phyloP scores from a whole-genome alignment of 495 filamentous ascomycete genomes.

The Cudoniella acicularis region DNA sequence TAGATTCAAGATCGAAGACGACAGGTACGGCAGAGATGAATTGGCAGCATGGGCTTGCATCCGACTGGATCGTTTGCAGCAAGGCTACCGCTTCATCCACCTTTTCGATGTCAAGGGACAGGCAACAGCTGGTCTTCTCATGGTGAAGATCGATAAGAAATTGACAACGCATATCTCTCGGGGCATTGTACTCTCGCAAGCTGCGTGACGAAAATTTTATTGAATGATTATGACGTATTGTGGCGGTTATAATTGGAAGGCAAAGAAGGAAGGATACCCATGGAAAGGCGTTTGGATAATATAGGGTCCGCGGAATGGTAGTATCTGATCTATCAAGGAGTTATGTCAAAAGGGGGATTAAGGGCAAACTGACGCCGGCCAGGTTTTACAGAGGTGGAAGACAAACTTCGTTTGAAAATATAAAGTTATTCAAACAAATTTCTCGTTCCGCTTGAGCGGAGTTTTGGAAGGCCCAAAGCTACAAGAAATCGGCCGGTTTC shows the following conservation, averaged over 20 bases:
- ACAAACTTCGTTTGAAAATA: background rate
- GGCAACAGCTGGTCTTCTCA: constrained; percentile 57
- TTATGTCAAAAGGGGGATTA: background rate
- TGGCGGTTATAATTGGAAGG: background rate
- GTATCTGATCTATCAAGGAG: background rate
- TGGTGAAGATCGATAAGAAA: constrained; percentile 47
- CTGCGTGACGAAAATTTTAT: background rate
- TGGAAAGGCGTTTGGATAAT: background rate
- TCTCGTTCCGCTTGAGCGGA: too few species aligned
- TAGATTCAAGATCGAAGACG: constrained; percentile 83
- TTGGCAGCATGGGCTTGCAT: constrained; percentile 87
- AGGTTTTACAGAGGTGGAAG: background rate
- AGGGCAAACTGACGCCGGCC: background rate
- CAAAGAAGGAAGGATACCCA: background rate
- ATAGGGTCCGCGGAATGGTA: background rate
- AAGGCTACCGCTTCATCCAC: constrained; percentile 73
- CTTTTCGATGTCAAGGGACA: constrained; percentile 62
- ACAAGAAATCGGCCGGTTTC: too few species aligned
- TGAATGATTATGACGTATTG: background rate
- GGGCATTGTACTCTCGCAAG: background rate
- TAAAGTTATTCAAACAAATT: background rate
- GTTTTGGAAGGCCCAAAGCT: too few species aligned
- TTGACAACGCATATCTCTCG: background rate
- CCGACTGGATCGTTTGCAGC: constrained; percentile 70
- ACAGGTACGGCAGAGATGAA: constrained; percentile 65